Base-by-base conservation (phyloP, 495 filamentous ascomycete genomes). In the Neurospora discreta region DNA sequence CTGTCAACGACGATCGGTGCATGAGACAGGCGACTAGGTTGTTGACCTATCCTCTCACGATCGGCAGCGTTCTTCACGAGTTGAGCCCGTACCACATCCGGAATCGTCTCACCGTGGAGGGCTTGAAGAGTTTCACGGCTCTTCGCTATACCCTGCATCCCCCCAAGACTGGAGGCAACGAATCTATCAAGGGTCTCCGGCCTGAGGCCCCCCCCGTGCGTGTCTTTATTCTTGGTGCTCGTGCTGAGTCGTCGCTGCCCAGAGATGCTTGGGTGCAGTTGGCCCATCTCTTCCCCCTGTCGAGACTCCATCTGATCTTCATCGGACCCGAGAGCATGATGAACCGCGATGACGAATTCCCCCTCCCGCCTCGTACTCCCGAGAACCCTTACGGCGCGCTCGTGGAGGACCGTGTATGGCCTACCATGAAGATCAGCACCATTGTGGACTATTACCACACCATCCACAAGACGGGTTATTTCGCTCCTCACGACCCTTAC, bases 381-480 rank as follows among this genome's bases (percentile, higher is more conserved):
- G 79, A 81, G 3, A 99, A 99, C 75, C 95, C 96, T 0, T 99
- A 94, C 75, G 96, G 96, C 15, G 93, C 91, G 10, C 86, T 98
- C 30, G 89, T 97, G 9, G 96, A 99, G 82, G 93, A 94, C 78
- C 86, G 95, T 20, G 85, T 98, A 3, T 90, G 89, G 75, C 88
- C 90, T 23, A 88, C 89, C 70, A 89, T 97, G 89, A 98, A 98
- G 84, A 96, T 99, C 74, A 93, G 89, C 77, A 99, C 95, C 0
- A 97, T 93, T 76, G 94, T 98, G 33, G 96, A 99, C 72, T 98
- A 99, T 82, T 99, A 94, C 84, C 94, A 99, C 80, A 98, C 93
- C 1, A 87, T 99, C 77, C 94, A 98, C 82, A 89, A 95, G 76
- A 90, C 95, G 1, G 88, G 91, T 39, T 85, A 92, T 71, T 99